Percentiles rank a stretch among this genome's conserved stretches.
phyloP scores from a whole-genome alignment of 345 rosid species.

The Arabis alpina region DNA sequence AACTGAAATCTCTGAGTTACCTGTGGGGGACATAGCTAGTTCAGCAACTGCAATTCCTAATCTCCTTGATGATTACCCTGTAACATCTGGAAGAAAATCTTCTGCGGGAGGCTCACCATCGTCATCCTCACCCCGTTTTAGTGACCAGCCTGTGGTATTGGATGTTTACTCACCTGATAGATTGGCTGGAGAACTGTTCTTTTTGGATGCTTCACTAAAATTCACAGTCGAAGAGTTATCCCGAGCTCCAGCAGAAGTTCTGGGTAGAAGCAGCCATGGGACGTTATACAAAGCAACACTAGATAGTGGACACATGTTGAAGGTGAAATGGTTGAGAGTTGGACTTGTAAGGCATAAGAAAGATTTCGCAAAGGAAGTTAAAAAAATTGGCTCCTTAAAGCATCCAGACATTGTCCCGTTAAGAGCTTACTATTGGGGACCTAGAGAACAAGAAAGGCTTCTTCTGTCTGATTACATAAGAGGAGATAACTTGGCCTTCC shows the following conservation, averaged over 20 bases:
- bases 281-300: slow-evolving; percentile 93
- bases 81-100: slow-evolving; percentile 72
- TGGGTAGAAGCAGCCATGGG: slow-evolving; percentile 97
- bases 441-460: slow-evolving; percentile 93
- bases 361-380: slow-evolving; percentile 86
- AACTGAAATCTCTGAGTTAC: slow-evolving; percentile 62
- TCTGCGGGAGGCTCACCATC: slow-evolving; percentile 73
- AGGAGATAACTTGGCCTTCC: slow-evolving; percentile 91
- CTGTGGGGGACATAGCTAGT: slow-evolving; percentile 26
- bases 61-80: slow-evolving; percentile 59
- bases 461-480: slow-evolving; percentile 77
- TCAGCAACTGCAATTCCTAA: slow-evolving; percentile 54
- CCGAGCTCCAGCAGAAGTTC: slow-evolving; percentile 97
- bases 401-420: slow-evolving; percentile 77
- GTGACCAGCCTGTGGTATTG: slow-evolving; percentile 69
- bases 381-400: slow-evolving; percentile 74
- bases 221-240: slow-evolving; percentile 92
- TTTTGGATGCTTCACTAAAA: slow-evolving; percentile 69
- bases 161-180: slow-evolving; percentile 95
- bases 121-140: slow-evolving; percentile 75
- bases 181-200: slow-evolving; percentile 89
- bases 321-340: slow-evolving; percentile 95
- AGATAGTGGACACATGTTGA: slow-evolving; percentile 74
- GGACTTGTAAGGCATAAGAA: slow-evolving; percentile 91
- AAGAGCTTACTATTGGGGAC: slow-evolving; percentile 96